These are phyloP conservation scores for Aurifilum marmelostoma DNA, from an alignment of 2,329 filamentous ascomycete genomes.

Conservation along the genomic window DNA sequence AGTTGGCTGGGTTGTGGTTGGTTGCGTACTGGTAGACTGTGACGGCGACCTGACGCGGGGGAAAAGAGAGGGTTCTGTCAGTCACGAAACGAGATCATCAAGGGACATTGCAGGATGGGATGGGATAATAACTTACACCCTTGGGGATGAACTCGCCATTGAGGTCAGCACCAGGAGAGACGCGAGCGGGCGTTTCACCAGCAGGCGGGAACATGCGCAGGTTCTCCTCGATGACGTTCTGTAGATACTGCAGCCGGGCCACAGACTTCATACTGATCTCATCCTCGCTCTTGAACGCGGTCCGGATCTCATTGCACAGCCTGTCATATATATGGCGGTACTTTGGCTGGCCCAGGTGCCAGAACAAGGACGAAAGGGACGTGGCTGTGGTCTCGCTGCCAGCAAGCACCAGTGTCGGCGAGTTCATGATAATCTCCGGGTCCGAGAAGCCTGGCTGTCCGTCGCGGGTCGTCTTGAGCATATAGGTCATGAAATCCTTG, in stretches of 20 bases:
- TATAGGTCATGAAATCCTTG: slow-evolving; percentile 32
- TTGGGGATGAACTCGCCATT: slow-evolving; percentile 20
- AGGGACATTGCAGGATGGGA: neutral
- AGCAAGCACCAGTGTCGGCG: slow-evolving; percentile 41
- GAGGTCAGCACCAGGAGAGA: slow-evolving; percentile 17
- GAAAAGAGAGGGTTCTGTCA: neutral
- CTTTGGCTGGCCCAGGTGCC: slow-evolving; percentile 33
- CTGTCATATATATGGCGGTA: slow-evolving; percentile 33
- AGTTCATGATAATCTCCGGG: slow-evolving; percentile 22
- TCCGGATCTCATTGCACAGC: slow-evolving; percentile 36
- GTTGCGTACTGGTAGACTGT: slow-evolving; percentile 25
- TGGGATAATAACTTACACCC: slow-evolving; percentile 5
- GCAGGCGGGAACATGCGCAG: slow-evolving; percentile 56
- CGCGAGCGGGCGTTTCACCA: slow-evolving; percentile 14
- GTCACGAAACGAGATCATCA: too few species aligned
- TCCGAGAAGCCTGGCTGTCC: slow-evolving; percentile 16
- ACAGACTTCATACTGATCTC: slow-evolving; percentile 34
- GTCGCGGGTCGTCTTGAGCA: slow-evolving; percentile 25
- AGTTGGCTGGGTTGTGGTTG: slow-evolving; percentile 26
- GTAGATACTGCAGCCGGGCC: slow-evolving; percentile 67
- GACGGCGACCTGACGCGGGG: neutral
- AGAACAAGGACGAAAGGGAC: slow-evolving; percentile 38
- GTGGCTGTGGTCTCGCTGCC: slow-evolving; percentile 54
- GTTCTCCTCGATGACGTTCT: slow-evolving; percentile 77
- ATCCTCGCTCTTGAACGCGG: slow-evolving; percentile 32